Evolutionary conservation across 805 yeast species (phyloP).

Genomic region (Candida maris): DNA sequence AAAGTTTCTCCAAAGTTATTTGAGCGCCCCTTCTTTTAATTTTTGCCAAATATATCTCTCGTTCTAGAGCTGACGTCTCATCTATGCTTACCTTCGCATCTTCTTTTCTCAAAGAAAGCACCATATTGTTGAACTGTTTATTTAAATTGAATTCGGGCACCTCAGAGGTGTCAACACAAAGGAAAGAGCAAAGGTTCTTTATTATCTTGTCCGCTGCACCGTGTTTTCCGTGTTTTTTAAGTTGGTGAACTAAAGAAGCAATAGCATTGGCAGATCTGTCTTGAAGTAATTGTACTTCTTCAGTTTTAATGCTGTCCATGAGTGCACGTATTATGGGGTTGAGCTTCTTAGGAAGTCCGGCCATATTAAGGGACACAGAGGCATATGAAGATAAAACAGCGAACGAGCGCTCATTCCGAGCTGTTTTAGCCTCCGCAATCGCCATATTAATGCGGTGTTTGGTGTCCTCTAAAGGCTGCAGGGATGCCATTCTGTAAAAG

Average conservation of each 20-base stretch:
- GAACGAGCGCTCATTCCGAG: conserved; percentile 47
- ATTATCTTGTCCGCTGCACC: conserved; percentile 84
- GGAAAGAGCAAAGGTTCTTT: conserved; percentile 84
- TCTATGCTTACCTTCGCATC: conserved; percentile 62
- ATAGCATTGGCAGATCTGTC: conserved; percentile 66
- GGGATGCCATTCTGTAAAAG: conserved; percentile 63
- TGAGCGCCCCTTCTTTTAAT: conserved; percentile 85
- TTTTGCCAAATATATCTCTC: conserved; percentile 66
- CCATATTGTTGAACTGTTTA: conserved; percentile 45
- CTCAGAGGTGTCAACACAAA: conserved; percentile 93
- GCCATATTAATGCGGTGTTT: conserved; percentile 63
- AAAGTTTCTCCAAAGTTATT: conserved; percentile 58
- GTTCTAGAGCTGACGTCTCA: conserved; percentile 56
- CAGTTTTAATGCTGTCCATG: conserved; percentile 89
- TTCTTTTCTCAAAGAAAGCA: conserved; percentile 76
- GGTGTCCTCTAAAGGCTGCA: conserved; percentile 75
- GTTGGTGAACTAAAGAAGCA: conserved; percentile 56
- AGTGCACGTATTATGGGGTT: conserved; percentile 84
- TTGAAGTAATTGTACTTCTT: conserved; percentile 64
- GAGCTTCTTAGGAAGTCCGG: conserved; percentile 77
- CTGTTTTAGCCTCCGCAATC: conserved; percentile 60
- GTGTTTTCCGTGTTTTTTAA: conserved; percentile 54
- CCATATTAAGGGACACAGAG: conserved; percentile 60
- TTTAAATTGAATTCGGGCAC: conserved; percentile 87
- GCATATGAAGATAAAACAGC: conserved; percentile 75